Base-by-base conservation (phyloP, 352 stramenopile species). In the Phytophthora pistaciae region DNA sequence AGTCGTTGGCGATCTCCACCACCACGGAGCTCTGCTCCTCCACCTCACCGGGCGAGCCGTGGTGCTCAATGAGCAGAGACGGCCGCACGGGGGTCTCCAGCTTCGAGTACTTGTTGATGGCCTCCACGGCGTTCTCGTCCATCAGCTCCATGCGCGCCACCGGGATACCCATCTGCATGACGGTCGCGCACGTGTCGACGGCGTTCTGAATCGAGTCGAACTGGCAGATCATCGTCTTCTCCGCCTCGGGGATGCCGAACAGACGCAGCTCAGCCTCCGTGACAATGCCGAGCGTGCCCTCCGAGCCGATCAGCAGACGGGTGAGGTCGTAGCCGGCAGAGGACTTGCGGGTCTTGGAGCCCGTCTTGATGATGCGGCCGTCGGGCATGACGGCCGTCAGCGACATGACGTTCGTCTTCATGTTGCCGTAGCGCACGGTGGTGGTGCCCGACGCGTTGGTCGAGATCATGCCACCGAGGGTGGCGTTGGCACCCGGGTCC, bases 321-420 rank as follows among this genome's bases (percentile, higher is more conserved):
- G 96, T 97, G 52, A 99, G 86, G 73, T 99, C 97, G 79, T 99
- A 99, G 3, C 98, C 98, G n/a, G 98, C 97, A 23, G 95, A 98
- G 16, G 91, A 98, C 83, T 99, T 99, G 60, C 97, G 86, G 11
- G 97, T 93, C 36, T 94, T 94, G 52, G 88, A 95, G 5, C 96
- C 97, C 5, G 93, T 98, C 68, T 92, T 89, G 57, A 97, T 90
- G 36, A 98, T 90, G 2, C 86, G 78, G 14, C 92, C 93, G 75
- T 97, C 91, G 7, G 93, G 75, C 73, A 99, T 86, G 20, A 99
- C 96, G 18, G 81, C 95, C 60, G 94, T 98, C 5, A 99, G 68
- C 21, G 70, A 85, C 68, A 99, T 84, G 16, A 99, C 95, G 66
- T 98, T 98, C 16, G 98, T 96, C 73, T 97, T 92, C 97, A 99